Base-by-base conservation (phyloP, 208 protist species). In the Trypanosoma platydactyli region DNA sequence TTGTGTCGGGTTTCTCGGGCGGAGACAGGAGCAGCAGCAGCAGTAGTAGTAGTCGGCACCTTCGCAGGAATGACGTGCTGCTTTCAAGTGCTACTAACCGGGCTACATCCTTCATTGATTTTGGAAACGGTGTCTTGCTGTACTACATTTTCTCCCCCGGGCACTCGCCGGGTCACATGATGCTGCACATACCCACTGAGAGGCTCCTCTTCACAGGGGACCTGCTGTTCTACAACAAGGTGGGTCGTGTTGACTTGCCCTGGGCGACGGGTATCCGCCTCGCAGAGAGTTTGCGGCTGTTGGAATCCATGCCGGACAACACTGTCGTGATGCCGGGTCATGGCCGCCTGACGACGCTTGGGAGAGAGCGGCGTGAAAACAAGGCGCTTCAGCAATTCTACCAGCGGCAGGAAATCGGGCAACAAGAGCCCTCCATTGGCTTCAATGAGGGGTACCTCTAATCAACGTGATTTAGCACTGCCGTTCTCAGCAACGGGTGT, bases 101-200 rank as follows among this genome's bases (percentile, higher is more conserved):
- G 12, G 74, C 87, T 25, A 89, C 82, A 13, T 90, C 82, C 7
- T 95, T 93, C 50, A 81, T 86, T 65, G 80, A 92, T 63, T 86
- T 95, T 50, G 89, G 86, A n/a, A 57, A 72, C 30, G 81, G 91
- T 68, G 79, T 76, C 13, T 50, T 88, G 41, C 73, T 95, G 44
- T 82, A 90, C 54, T 94, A 96, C 79, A 77, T 94, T 63, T 92
- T 88, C 74, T 93, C 88, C 24, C 91, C 91, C 2, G 91, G 91
- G 7, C 91, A 96, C 76, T 92, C 88, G 5, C 87, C 84, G 0
- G 91, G 91, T 18, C 91, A 96, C 80, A 94, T 91, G 86, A 90
- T 94, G 91, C 75, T 96, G 40, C 83, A 84, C 49, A 74, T 93
- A 13, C 87, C 88, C 24, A 84, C 77, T 7, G 88, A 96, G 67